phyloP scores from a whole-genome alignment of 176 grass and related monocot genomes.

The Poa pratensis region DNA sequence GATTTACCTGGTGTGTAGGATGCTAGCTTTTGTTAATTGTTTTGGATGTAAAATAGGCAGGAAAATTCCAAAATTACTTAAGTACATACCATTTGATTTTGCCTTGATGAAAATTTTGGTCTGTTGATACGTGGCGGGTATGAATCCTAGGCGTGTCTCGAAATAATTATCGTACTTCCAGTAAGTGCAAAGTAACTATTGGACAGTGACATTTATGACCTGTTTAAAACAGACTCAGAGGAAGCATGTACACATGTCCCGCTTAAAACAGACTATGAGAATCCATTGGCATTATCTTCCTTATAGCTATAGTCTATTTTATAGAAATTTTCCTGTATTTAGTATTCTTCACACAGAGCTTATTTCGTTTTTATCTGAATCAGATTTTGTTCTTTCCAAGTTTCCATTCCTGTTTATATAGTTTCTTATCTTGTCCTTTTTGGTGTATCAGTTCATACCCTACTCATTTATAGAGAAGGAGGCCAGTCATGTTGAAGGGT shows the following conservation, averaged over 20 bases:
- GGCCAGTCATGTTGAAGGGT: slow-evolving; percentile 94
- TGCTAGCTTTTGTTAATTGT: slow-evolving; percentile 16
- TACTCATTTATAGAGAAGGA: slow-evolving; percentile 99
- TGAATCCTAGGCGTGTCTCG: neutral
- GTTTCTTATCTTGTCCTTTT: slow-evolving; percentile 39
- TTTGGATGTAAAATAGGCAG: slow-evolving; percentile 23
- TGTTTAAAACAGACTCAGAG: neutral
- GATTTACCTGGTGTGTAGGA: neutral
- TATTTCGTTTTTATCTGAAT: slow-evolving; percentile 1
- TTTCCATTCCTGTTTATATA: neutral
- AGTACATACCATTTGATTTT: neutral
- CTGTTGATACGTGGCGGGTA: neutral
- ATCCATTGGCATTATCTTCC: neutral
- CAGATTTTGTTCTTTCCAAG: slow-evolving; percentile 16
- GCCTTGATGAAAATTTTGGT: neutral
- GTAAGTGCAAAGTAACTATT: neutral
- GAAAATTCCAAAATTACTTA: neutral
- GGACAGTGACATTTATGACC: neutral
- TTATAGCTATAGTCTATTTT: slow-evolving; percentile 14
- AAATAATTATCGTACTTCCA: neutral
- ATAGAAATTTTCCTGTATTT: neutral
- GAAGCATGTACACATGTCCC: neutral
- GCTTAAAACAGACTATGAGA: neutral
- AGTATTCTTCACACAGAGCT: slow-evolving; percentile 14
- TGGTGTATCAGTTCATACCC: slow-evolving; percentile 84